Conservation (phyloP, 345 rosid species). For the Citrus reticulata region DNA sequence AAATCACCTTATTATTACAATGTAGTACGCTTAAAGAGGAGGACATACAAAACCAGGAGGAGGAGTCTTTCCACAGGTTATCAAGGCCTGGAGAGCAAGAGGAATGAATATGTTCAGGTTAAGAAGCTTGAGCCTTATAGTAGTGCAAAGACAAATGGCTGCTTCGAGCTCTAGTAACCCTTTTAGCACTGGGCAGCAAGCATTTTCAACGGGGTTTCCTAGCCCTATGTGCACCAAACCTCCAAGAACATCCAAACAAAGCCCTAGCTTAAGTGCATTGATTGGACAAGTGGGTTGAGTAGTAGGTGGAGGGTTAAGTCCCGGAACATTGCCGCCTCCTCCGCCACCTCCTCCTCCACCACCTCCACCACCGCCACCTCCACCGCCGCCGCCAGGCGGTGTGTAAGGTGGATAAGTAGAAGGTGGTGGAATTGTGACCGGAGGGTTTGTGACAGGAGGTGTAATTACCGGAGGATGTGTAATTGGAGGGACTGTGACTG, state of each 20-base stretch:
- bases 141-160: conserved; percentile 73
- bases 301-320: conserved; percentile 25
- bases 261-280: conserved; percentile 62
- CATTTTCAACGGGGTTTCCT: conserved; percentile 64
- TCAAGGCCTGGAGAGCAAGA: conserved; percentile 69
- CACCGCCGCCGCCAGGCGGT: conserved; percentile 25
- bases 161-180: conserved; percentile 73
- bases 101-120: conserved; percentile 64
- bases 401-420: conserved; percentile 45
- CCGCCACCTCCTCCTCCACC: neutral
- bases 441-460: conserved; percentile 35
- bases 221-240: conserved; percentile 72
- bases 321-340: conserved; percentile 41
- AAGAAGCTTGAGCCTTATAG: conserved; percentile 66
- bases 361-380: conserved; percentile 22
- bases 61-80: conserved; percentile 70
- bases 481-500: conserved; percentile 39
- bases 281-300: conserved; percentile 55
- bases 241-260: conserved; percentile 63
- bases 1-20: conserved; percentile 4
- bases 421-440: conserved; percentile 38
- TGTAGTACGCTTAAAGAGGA: conserved; percentile 23
- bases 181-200: conserved; percentile 63
- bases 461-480: conserved; percentile 34
- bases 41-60: conserved; percentile 77